phyloP scores from a whole-genome alignment of 495 filamentous ascomycete species.

The Tetracladium marchalianum region DNA sequence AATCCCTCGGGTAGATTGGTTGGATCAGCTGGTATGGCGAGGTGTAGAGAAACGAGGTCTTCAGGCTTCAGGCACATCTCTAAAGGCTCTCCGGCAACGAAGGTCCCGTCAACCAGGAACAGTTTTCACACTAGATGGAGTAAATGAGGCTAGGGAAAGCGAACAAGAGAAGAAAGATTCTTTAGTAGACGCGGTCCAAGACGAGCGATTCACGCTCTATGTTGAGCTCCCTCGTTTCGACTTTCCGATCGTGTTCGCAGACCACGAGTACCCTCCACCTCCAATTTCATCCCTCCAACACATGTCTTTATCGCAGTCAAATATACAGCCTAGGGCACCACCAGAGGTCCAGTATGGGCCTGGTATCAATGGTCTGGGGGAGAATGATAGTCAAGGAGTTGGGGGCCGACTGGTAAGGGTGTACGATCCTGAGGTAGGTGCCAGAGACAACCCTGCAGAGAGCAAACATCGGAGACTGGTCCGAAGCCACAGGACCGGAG shows the following conservation, averaged over 20 bases:
- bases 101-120: slow-evolving; percentile 20
- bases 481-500: slow-evolving; percentile 84
- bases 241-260: slow-evolving; percentile 89
- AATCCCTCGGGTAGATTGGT: slow-evolving; percentile 84
- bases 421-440: slow-evolving; percentile 89
- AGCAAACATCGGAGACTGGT: slow-evolving; percentile 89
- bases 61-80: slow-evolving; percentile 32
- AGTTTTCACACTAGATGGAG: slow-evolving; percentile 12
- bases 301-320: slow-evolving; percentile 50
- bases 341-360: slow-evolving; percentile 78
- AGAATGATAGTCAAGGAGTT: slow-evolving; percentile 39
- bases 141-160: slow-evolving; percentile 23
- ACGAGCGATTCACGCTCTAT: slow-evolving; percentile 63
- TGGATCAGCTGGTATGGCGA: slow-evolving; percentile 87
- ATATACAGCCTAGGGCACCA: slow-evolving; percentile 60
- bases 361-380: slow-evolving; percentile 56
- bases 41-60: slow-evolving; percentile 67
- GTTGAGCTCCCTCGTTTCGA: slow-evolving; percentile 93
- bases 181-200: slow-evolving; percentile 28
- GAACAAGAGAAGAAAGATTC: slow-evolving; percentile 20
- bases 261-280: slow-evolving; percentile 82
- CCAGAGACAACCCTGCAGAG: slow-evolving; percentile 85
- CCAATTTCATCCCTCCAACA: slow-evolving; percentile 63
- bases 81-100: slow-evolving; percentile 12
- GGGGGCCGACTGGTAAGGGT: slow-evolving; percentile 61